Evolutionary conservation across 2,329 filamentous ascomycete genomes (phyloP).

Genomic region (Aspergillus bombycis): DNA sequence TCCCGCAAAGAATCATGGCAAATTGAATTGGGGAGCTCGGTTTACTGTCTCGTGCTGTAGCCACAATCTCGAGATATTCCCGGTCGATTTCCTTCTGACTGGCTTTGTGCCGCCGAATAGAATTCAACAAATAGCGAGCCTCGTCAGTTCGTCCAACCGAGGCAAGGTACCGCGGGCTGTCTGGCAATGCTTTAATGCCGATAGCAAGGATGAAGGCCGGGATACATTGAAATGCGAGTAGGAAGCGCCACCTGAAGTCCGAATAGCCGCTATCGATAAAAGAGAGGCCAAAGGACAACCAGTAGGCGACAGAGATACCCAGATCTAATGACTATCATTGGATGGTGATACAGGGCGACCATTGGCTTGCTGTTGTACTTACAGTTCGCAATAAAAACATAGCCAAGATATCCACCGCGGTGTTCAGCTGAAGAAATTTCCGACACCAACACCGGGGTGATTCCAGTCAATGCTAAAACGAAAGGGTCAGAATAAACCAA

Average conservation of each 20-base stretch:
- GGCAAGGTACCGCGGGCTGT: conserved; percentile 37
- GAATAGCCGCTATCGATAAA: conserved; percentile 39
- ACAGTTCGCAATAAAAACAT: conserved; percentile 58
- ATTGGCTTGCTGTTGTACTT: conserved; percentile 4
- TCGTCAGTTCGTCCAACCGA: conserved; percentile 48
- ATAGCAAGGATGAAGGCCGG: conserved; percentile 31
- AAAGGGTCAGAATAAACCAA: conserved; percentile 1
- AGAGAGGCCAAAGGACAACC: conserved; percentile 41
- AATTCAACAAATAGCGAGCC: conserved; percentile 52
- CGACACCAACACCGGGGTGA: conserved; percentile 54
- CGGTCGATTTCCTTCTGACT: conserved; percentile 33
- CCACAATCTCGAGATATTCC: conserved; percentile 42
- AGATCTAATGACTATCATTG: conserved; percentile 36
- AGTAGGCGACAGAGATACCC: conserved; percentile 49
- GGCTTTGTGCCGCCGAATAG: conserved; percentile 24
- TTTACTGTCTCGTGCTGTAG: conserved; percentile 32
- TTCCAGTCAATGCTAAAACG: conserved; percentile 47
- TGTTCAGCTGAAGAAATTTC: conserved; percentile 53
- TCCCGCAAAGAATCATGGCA: conserved; percentile 41
- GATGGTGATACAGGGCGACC: neutral
- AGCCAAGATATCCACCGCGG: conserved; percentile 52
- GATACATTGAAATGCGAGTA: conserved; percentile 39
- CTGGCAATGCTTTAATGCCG: conserved; percentile 37
- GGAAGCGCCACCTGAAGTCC: conserved; percentile 38
- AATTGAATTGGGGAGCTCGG: conserved; percentile 44